Evolutionary conservation across 768 basidiomycete genomes (phyloP).

Genomic region (Auriscalpium vulgare): DNA sequence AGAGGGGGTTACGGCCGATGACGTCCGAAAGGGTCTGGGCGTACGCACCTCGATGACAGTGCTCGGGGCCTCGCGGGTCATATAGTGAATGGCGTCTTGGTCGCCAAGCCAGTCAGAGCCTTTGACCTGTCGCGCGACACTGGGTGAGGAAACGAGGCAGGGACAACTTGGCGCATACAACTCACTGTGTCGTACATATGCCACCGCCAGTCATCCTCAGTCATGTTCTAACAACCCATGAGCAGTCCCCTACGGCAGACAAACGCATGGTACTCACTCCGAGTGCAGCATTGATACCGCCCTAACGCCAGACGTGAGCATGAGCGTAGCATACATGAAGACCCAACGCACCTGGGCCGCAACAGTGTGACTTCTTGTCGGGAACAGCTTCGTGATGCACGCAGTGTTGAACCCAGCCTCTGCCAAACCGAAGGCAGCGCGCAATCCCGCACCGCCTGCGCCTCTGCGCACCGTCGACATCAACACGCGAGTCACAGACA

Average conservation of each 20-base stretch:
- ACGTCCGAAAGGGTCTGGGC: background rate
- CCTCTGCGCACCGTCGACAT: constrained; percentile 45
- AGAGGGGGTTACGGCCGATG: background rate
- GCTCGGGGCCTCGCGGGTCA: constrained; percentile 95
- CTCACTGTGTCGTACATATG: constrained; percentile 95
- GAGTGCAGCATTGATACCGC: constrained; percentile 96
- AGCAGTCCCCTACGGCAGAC: background rate
- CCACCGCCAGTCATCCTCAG: constrained; percentile 99
- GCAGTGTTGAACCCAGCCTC: constrained; percentile 98
- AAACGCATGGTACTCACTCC: constrained; percentile 49
- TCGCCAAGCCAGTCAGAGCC: constrained; percentile 99
- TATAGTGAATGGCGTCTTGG: constrained; percentile 99
- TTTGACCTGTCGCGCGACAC: constrained; percentile 64
- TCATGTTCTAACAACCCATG: constrained; percentile 70
- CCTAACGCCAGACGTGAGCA: constrained; percentile 34
- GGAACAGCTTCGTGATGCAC: constrained; percentile 98
- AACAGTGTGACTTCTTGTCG: constrained; percentile 96
- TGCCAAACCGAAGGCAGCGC: constrained; percentile 97
- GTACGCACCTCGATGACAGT: constrained; percentile 79
- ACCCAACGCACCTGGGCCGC: constrained; percentile 73
- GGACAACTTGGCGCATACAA: background rate
- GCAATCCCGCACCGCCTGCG: constrained; percentile 95
- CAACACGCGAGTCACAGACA: background rate
- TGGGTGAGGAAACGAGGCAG: background rate
- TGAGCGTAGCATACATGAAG: background rate